These are phyloP conservation scores for Flaveria brownii DNA, from an alignment of 129 eudicot genomes.

Conservation along the genomic window DNA sequence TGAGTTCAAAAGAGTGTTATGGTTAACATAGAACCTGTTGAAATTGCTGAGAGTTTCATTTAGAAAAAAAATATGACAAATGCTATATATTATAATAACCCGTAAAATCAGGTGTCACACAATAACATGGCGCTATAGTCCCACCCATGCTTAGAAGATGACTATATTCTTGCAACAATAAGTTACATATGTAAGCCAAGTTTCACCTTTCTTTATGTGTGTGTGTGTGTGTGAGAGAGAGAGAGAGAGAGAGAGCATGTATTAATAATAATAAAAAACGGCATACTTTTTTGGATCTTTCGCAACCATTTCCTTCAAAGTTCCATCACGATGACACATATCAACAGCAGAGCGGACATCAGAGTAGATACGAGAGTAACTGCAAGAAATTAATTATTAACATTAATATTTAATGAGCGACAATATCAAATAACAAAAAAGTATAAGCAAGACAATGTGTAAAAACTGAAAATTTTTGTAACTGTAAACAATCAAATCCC, in stretches of 20 bases:
- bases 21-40: not conserved
- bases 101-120: conserved; percentile 3
- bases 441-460: conserved; percentile 7
- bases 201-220: not conserved
- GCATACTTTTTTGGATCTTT: conserved; percentile 76
- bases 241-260: not conserved
- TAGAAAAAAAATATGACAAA: conserved; percentile 3
- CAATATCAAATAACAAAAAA: conserved; percentile 13
- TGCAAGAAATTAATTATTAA: conserved; percentile 37
- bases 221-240: too few species aligned
- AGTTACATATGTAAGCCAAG: conserved; percentile 24
- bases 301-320: conserved; percentile 92
- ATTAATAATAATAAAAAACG: conserved; percentile 2
- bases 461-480: not conserved
- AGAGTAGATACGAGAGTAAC: conserved; percentile 73
- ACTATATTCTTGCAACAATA: conserved; percentile 12
- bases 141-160: conserved; percentile 14
- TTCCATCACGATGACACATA: conserved; percentile 97
- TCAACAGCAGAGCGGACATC: conserved; percentile 97
- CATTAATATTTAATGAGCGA: conserved; percentile 19
- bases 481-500: not conserved
- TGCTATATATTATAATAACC: not conserved
- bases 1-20: conserved; percentile 14
- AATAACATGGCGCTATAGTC: conserved; percentile 14
- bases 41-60: conserved; percentile 8